These are phyloP conservation scores for Fusarium dimerum DNA, from an alignment of 2,329 filamentous ascomycete species.

Conservation along the genomic window DNA sequence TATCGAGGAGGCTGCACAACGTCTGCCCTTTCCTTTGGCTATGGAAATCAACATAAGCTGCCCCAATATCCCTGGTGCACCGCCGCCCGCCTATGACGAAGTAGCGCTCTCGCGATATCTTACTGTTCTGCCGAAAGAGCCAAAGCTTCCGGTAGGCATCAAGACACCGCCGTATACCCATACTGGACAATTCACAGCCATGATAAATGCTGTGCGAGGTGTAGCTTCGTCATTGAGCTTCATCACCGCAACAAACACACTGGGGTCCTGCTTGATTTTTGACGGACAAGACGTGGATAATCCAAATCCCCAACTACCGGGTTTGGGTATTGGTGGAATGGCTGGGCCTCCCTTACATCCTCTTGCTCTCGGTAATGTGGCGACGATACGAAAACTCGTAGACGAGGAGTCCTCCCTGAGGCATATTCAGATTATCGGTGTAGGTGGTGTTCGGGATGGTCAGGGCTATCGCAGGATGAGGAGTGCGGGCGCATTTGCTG, in stretches of 20 bases:
- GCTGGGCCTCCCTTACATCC: constrained; percentile 73
- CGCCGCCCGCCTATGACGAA: constrained; percentile 70
- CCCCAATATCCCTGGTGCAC: constrained; percentile 69
- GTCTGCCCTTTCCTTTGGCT: constrained; percentile 54
- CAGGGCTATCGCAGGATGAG: constrained; percentile 66
- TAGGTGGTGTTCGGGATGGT: constrained; percentile 69
- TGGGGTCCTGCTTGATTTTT: constrained; percentile 68
- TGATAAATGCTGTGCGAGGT: constrained; percentile 52
- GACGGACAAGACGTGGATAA: constrained; percentile 17
- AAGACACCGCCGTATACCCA: constrained; percentile 80
- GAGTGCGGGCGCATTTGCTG: constrained; percentile 63
- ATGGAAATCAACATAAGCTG: constrained; percentile 80
- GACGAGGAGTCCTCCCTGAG: constrained; percentile 49
- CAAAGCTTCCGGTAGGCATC: constrained; percentile 54
- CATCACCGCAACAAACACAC: constrained; percentile 72
- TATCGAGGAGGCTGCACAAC: constrained; percentile 42
- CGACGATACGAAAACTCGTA: constrained; percentile 62
- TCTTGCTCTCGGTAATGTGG: constrained; percentile 73
- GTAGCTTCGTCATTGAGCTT: constrained; percentile 54
- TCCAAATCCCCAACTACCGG: constrained; percentile 48
- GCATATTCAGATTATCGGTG: constrained; percentile 66
- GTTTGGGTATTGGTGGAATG: constrained; percentile 66
- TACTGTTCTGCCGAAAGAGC: constrained; percentile 39
- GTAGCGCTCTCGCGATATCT: constrained; percentile 57
- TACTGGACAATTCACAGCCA: constrained; percentile 59